phyloP scores from a whole-genome alignment of 1,139 yeast genomes.

The Zhuliangozyma parablackwelliae region DNA sequence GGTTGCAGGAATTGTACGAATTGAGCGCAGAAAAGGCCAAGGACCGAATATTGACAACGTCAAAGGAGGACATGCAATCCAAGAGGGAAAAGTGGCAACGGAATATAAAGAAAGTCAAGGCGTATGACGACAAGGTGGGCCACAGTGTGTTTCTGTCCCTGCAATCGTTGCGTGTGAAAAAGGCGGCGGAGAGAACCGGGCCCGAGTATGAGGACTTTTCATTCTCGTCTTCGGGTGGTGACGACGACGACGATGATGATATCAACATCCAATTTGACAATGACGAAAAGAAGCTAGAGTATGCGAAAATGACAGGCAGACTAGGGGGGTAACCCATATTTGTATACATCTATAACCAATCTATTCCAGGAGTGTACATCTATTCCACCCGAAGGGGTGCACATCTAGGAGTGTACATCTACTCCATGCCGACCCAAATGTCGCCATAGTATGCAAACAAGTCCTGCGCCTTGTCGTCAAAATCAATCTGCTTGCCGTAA shows the following conservation, averaged over 20 bases:
- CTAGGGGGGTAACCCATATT: no score
- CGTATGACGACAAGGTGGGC: conserved; percentile 13
- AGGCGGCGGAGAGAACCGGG: neutral
- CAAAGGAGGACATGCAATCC: conserved; percentile 14
- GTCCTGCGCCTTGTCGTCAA: conserved; percentile 18
- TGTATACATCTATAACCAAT: no score
- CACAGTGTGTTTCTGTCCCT: conserved; percentile 1
- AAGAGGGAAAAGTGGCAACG: conserved; percentile 19
- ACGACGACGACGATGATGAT: conserved; percentile 13
- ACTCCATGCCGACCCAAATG: conserved; percentile 28
- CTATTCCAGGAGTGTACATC: no score
- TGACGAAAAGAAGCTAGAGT: conserved; percentile 3
- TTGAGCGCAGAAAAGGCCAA: conserved; percentile 17
- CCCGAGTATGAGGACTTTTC: conserved; percentile 1
- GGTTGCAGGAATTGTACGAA: conserved; percentile 20
- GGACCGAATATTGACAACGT: conserved; percentile 15
- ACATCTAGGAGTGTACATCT: neutral
- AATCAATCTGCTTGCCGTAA: conserved; percentile 22
- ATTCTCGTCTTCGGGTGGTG: neutral
- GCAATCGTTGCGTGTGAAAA: conserved; percentile 1
- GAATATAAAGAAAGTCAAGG: conserved; percentile 15
- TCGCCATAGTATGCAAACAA: conserved; percentile 30
- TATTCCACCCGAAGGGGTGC: no score
- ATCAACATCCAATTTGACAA: conserved; percentile 15
- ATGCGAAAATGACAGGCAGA: conserved; percentile 2